phyloP scores from a whole-genome alignment of 1,139 yeast species.

The Maudiozyma humilis region DNA sequence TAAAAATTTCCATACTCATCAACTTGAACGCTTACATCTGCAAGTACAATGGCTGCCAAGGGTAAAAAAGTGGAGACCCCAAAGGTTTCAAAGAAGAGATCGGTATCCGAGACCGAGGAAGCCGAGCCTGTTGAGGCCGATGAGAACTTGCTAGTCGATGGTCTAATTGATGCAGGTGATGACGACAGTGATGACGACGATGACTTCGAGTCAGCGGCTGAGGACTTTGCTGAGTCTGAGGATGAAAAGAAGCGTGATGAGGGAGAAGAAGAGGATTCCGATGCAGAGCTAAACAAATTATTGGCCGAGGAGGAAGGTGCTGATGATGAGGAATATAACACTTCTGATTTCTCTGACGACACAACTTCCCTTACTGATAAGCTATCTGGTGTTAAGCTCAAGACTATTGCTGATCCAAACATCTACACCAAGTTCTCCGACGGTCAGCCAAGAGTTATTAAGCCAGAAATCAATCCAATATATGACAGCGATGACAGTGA shows the following conservation, averaged over 20 bases:
- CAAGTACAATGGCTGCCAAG: slow-evolving; percentile 5
- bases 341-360: slow-evolving; percentile 33
- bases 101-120: slow-evolving; percentile 21
- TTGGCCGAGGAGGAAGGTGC: slow-evolving; percentile 43
- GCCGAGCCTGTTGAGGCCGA: slow-evolving; percentile 23
- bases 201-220: slow-evolving; percentile 15
- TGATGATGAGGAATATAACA: slow-evolving; percentile 29
- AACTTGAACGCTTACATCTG: neutral
- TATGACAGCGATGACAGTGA: slow-evolving; percentile 94
- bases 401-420: slow-evolving; percentile 40
- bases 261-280: slow-evolving; percentile 45
- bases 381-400: slow-evolving; percentile 45
- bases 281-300: slow-evolving; percentile 52
- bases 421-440: slow-evolving; percentile 59
- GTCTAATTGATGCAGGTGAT: slow-evolving; percentile 32
- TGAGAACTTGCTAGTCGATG: slow-evolving; percentile 35
- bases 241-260: slow-evolving; percentile 22
- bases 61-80: slow-evolving; percentile 2
- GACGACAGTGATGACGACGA: slow-evolving; percentile 19
- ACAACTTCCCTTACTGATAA: slow-evolving; percentile 46
- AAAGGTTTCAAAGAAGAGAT: slow-evolving; percentile 27
- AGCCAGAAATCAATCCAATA: slow-evolving; percentile 85
- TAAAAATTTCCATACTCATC: too few species aligned
- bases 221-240: slow-evolving; percentile 16
- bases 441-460: slow-evolving; percentile 65